Base-by-base conservation (phyloP, 805 yeast genomes). In the Metschnikowia kunwiensis region DNA sequence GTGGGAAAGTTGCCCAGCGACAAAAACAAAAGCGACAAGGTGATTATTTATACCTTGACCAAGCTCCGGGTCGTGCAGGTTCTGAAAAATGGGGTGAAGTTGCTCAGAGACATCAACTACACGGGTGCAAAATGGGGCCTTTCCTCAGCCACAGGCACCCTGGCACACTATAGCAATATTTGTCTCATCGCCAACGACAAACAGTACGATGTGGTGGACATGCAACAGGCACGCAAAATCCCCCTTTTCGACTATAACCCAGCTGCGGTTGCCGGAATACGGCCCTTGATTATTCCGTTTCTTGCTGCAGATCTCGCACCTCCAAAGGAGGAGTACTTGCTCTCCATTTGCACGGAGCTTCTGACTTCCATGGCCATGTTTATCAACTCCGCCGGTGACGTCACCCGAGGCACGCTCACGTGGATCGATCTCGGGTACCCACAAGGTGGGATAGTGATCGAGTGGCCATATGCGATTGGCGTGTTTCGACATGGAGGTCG, bases 301-400 rank as follows among this genome's bases (percentile, higher is more conserved):
- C 6, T 17, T 3, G 46, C 46, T 2, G 28, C 37, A 12, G 60
- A 55, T 33, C 30, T 24, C 9, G 32, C 24, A 5, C 12, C 5
- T 18, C 20, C 24, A 8, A 30, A 29, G 1, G 68, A 64, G 34
- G 64, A 60, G 42, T 58, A 61, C 27, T 35, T 68, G 32, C 55
- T 67, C 22, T 53, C 67, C 1, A 57, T 66, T 13, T 49, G 55
- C 34, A 53, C 70, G 1, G 71, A 61, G 25, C 46, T 50, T 5
- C 24, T 43, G 5, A 57, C 63, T 1, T 57, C 71, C 1, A 58
- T 67, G 44, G 67, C 67, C 7, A 65, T 67, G 72, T 64, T 68
- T 38, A 55, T 64, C 17, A 58, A 65, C 36, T 47, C 60, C 0
- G 30, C 43, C 11, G 73, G 72, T 1, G 70, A 67, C 36, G 70